A percentile compares a stretch with the other conserved stretches of the same genome.
Conservation (phyloP, 306 rosid genomes). For the Betula pendula region DNA sequence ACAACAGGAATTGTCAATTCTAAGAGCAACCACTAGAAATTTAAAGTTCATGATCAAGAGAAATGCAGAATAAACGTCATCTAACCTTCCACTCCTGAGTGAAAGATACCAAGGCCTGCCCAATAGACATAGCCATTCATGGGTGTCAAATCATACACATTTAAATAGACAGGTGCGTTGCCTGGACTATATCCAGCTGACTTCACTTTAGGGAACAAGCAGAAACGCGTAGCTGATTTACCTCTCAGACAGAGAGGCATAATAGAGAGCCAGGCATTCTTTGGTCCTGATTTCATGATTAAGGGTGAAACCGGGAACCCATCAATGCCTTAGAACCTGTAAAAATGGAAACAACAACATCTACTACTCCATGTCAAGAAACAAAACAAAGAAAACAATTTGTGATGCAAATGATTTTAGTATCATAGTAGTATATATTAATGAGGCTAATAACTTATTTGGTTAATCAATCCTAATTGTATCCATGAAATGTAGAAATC, state of each 20-base stretch:
- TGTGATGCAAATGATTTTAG: background rate
- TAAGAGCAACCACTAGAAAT: background rate
- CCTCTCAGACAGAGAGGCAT: conserved; percentile 71
- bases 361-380: conserved; percentile 6
- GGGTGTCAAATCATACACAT: conserved; percentile 87
- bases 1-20: background rate
- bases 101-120: conserved; percentile 97
- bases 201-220: conserved; percentile 72
- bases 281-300: conserved; percentile 76
- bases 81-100: conserved; percentile 91
- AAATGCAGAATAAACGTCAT: background rate
- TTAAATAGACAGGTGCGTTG: conserved; percentile 79
- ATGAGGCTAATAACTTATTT: background rate
- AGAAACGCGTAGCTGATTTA: conserved; percentile 66
- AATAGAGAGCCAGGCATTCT: conserved; percentile 61
- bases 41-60: background rate
- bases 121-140: conserved; percentile 87
- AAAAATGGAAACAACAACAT: conserved; percentile 5
- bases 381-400: conserved; percentile 6
- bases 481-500: background rate
- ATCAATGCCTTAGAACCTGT: conserved; percentile 50
- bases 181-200: conserved; percentile 56
- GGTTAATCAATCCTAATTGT: background rate
- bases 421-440: background rate
- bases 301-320: conserved; percentile 36